Base-by-base conservation (phyloP, 2,329 filamentous ascomycete genomes). In the Xylariaceae sp. region DNA sequence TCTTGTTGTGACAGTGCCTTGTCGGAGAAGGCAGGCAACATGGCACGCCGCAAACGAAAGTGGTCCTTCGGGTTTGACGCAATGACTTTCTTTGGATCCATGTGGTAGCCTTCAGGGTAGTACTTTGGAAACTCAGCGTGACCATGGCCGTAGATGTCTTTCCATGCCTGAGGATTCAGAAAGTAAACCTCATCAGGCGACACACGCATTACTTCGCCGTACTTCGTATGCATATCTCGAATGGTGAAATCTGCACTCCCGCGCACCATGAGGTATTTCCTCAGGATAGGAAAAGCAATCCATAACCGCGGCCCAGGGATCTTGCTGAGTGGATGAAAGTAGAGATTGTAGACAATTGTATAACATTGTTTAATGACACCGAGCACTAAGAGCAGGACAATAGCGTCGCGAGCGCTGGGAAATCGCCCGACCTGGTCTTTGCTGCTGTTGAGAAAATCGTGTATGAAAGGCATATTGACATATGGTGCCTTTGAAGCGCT, bases 1-100 rank as follows among this genome's bases (percentile, higher is more conserved):
- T 75, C 74, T 49, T 76, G 73, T 21, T 72, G 71, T 16, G 57
- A 24, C 16, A 75, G 52, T 0, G 72, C 69, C 40, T 69, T 71
- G 12, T 66, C 66, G 5, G 72, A 74, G 65, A 84, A 83, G 0
- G 79, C 81, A 54, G 81, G 78, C 19, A 76, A 75, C 28, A 84
- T 73, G 1, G 80, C 78, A 12, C 78, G 70, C 6, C 80, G 71
- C 64, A 81, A 80, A 23, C 79, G 75, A 11, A 78, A 80, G 63
- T 83, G 80, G 23, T 66, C 61, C 12, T 56, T 33, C 1, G 64
- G 49, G 54, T 69, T 67, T 1, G 64, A 37, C 6, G 63, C 61
- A 24, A 64, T 56, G 8, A 72, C 65, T 17, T 64, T 67, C 58
- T 61, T 61, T 6, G 59, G 54, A 45, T 69, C 61, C 54, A 62